Evolutionary conservation across 805 yeast species (phyloP).

Genomic region (Pichia pseudocactophila): DNA sequence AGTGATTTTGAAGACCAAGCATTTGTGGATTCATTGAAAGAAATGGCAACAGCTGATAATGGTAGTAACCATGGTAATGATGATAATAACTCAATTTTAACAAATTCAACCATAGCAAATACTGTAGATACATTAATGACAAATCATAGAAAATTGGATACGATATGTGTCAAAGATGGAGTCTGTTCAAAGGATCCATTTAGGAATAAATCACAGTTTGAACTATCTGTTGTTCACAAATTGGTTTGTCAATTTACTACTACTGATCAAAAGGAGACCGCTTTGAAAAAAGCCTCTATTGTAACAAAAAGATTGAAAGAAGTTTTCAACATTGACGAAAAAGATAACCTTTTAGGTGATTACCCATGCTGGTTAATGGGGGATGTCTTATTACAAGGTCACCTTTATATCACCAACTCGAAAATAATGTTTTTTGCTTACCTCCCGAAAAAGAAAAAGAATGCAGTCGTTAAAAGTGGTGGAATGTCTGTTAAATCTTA

Average conservation of each 20-base stretch:
- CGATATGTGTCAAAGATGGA: neutral
- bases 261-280: neutral
- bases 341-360: slow-evolving; percentile 50
- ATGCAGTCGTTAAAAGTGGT: slow-evolving; percentile 40
- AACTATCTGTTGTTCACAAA: slow-evolving; percentile 25
- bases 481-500: slow-evolving; percentile 36
- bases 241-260: slow-evolving; percentile 16
- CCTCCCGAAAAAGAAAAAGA: slow-evolving; percentile 46
- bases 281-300: slow-evolving; percentile 28
- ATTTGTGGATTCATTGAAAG: no score
- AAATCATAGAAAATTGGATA: neutral
- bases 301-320: slow-evolving; percentile 28
- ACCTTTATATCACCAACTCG: slow-evolving; percentile 58
- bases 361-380: slow-evolving; percentile 72
- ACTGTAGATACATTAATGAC: neutral
- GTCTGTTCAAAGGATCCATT: neutral
- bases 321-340: slow-evolving; percentile 39
- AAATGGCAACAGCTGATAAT: no score
- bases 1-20: no score
- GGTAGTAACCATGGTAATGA: neutral
- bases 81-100: slow-evolving; percentile 3
- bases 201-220: slow-evolving; percentile 22
- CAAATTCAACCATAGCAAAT: neutral
- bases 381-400: slow-evolving; percentile 83
- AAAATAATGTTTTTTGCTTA: slow-evolving; percentile 70